Conservation (phyloP, 257 asterid species). For the Echium plantagineum region DNA sequence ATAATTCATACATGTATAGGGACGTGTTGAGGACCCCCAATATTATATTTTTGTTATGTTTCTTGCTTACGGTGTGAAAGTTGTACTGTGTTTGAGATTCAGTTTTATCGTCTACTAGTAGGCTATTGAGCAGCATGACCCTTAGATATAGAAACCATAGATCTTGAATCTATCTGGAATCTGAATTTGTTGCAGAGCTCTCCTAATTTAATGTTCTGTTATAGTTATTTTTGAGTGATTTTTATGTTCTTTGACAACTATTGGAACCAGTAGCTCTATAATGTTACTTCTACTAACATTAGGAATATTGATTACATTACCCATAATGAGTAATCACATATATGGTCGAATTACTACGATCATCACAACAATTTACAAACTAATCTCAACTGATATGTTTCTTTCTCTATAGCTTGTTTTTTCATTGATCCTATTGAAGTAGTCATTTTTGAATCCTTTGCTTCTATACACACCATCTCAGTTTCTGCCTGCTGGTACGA, state of each 20-base stretch:
- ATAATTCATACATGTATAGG: neutral
- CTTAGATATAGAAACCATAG: neutral
- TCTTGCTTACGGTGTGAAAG: neutral
- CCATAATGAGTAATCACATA: neutral
- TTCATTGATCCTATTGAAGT: slow-evolving; percentile 57
- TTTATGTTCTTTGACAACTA: too few species aligned
- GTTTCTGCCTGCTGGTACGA: slow-evolving; percentile 85
- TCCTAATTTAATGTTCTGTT: too few species aligned
- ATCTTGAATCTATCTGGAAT: neutral
- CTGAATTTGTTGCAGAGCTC: neutral
- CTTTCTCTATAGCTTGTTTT: slow-evolving; percentile 63
- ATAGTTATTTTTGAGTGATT: too few species aligned
- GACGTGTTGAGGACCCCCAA: neutral
- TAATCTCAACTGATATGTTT: slow-evolving; percentile 48
- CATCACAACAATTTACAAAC: neutral
- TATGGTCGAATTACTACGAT: neutral
- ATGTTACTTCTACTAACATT: too few species aligned
- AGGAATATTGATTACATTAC: too few species aligned
- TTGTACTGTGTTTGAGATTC: neutral
- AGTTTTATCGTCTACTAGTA: neutral
- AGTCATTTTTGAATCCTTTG: slow-evolving; percentile 59
- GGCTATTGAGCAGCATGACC: neutral
- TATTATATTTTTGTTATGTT: neutral
- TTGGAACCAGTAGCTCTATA: too few species aligned
- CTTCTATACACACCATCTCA: slow-evolving; percentile 97